Conservation (phyloP, 2,329 filamentous ascomycete genomes). For the Botrytis tulipae region DNA sequence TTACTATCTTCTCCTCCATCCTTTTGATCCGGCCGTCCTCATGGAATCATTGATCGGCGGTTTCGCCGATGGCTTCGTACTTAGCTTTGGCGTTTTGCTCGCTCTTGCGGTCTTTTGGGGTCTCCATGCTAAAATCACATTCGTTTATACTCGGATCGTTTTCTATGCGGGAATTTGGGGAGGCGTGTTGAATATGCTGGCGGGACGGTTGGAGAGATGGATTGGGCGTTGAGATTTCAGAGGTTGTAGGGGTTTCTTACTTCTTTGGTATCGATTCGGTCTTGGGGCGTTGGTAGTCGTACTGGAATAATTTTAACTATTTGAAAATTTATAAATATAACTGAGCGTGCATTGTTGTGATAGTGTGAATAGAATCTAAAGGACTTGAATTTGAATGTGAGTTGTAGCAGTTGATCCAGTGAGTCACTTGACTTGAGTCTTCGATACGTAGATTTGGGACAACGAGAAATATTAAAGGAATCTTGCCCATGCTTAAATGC, state of each 20-base stretch:
- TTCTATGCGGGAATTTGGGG: not conserved
- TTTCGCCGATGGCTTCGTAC: not conserved
- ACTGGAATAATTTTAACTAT: not conserved
- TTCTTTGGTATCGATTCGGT: not conserved
- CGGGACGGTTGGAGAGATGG: not conserved
- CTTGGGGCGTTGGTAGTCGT: not conserved
- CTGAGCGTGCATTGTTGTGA: not conserved
- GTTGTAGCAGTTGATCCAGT: rapidly evolving
- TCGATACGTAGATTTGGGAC: not conserved
- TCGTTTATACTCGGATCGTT: not conserved
- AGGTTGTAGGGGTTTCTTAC: not conserved
- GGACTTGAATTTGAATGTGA: rapidly evolving
- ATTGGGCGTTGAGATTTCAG: not conserved
- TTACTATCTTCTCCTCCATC: not conserved
- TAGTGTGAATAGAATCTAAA: not conserved
- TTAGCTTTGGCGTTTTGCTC: not conserved
- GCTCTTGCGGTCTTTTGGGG: not conserved
- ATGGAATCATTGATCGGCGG: too few species aligned
- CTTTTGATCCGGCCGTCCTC: too few species aligned
- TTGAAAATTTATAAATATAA: not conserved
- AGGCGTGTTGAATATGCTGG: not conserved
- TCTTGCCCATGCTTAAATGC: too few species aligned
- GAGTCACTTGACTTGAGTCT: not conserved
- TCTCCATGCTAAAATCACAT: not conserved
- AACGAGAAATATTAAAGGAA: too few species aligned